A percentile compares a stretch with the other conserved stretches of the same genome.
These are phyloP conservation scores for Camelina neglecta DNA, from an alignment of 345 rosid species.

Conservation along the genomic window DNA sequence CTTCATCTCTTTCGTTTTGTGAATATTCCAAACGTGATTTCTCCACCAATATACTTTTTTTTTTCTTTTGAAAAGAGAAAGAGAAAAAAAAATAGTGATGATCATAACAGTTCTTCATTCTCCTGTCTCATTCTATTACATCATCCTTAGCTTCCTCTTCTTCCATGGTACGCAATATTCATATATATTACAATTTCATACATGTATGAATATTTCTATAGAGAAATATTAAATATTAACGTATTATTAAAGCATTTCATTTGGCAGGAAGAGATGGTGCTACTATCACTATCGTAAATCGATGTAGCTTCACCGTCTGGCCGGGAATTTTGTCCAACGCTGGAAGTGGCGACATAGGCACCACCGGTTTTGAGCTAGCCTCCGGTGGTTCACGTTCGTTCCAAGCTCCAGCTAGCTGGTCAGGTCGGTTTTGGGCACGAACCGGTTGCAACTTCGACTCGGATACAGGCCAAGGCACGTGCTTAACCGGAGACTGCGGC, in stretches of 20 bases:
- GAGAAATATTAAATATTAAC: background rate
- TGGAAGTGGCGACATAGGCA: constrained; percentile 53
- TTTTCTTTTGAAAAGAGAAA: constrained; percentile 19
- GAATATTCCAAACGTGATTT: constrained; percentile 27
- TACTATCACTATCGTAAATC: constrained; percentile 58
- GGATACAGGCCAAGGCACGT: constrained; percentile 53
- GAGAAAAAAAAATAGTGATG: constrained; percentile 26
- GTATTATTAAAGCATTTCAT: constrained; percentile 22
- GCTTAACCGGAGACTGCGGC: constrained; percentile 76
- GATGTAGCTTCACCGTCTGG: constrained; percentile 72
- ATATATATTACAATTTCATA: background rate
- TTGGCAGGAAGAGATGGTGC: constrained; percentile 56
- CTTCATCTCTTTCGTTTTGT: constrained; percentile 25
- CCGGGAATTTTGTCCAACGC: constrained; percentile 62
- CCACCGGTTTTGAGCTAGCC: constrained; percentile 64
- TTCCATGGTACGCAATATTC: constrained; percentile 28
- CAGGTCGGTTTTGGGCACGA: constrained; percentile 80
- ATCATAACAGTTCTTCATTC: constrained; percentile 30
- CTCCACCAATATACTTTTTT: constrained; percentile 38
- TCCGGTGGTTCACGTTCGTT: constrained; percentile 56
- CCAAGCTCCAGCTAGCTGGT: constrained; percentile 65
- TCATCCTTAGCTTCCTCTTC: constrained; percentile 39
- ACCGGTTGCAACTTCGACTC: constrained; percentile 61
- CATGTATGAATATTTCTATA: background rate
- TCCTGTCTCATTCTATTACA: constrained; percentile 31